These are phyloP conservation scores for Aspergillus sp. DNA, from an alignment of 2,329 filamentous ascomycete species.

Conservation along the genomic window DNA sequence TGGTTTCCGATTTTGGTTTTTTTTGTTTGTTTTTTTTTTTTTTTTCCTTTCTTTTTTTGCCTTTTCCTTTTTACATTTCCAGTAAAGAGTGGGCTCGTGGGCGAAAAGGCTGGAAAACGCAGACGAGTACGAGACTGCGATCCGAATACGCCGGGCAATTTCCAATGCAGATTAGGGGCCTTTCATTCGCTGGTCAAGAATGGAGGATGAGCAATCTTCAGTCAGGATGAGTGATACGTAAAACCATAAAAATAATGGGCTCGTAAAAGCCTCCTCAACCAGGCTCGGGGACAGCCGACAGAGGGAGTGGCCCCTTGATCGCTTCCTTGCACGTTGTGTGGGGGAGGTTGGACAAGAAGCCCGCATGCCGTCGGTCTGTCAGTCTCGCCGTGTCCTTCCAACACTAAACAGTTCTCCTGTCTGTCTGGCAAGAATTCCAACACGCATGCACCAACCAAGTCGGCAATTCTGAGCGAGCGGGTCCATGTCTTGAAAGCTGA, in stretches of 20 bases:
- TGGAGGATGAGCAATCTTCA: neutral
- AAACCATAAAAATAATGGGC: neutral
- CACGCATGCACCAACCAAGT: neutral
- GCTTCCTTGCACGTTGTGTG: neutral
- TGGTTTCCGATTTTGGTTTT: neutral
- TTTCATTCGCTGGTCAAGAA: neutral
- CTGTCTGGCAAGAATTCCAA: neutral
- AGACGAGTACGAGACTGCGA: constrained; percentile 1
- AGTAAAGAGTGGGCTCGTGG: neutral
- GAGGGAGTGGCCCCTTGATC: neutral
- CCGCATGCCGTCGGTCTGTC: constrained; percentile 4
- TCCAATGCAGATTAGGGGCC: constrained; percentile 5
- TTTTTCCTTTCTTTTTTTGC: neutral
- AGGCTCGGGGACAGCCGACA: neutral
- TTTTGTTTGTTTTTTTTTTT: neutral
- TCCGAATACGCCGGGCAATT: constrained; percentile 5
- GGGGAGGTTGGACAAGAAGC: neutral
- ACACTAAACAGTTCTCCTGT: neutral
- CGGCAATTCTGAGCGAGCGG: constrained; percentile 12
- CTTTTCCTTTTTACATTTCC: neutral
- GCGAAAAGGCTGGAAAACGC: neutral
- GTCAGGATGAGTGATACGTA: neutral
- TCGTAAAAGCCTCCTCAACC: neutral
- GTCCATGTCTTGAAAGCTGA: constrained; percentile 8
- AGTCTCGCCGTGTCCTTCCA: neutral